A percentile compares a stretch with the other conserved stretches of the same genome.
phyloP scores from a whole-genome alignment of 1,139 yeast genomes.

The Casaregolazyma suthepensis region DNA sequence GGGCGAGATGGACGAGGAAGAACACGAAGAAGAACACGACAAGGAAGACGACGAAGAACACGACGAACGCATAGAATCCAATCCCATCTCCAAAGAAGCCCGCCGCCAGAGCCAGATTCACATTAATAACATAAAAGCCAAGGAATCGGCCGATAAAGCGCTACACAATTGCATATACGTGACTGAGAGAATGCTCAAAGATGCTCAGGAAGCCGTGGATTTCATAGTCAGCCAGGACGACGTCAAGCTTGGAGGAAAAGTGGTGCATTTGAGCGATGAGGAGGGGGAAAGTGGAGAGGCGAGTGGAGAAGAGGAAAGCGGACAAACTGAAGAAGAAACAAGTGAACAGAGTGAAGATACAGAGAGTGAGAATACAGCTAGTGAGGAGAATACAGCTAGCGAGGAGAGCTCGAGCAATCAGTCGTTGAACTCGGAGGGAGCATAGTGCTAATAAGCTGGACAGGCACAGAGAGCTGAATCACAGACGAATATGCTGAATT shows the following conservation, averaged over 20 bases:
- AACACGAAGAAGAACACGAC: constrained; percentile 7
- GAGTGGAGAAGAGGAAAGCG: not conserved
- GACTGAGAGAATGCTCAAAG: constrained; percentile 20
- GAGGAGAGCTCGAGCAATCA: no score
- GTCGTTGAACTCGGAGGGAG: no score
- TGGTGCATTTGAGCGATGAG: constrained; percentile 6
- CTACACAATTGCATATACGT: constrained; percentile 22
- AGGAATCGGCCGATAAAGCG: constrained; percentile 18
- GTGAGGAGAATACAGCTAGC: no score
- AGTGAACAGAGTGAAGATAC: constrained; percentile 5
- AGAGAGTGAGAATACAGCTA: no score
- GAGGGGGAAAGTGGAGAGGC: no score
- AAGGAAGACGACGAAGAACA: not conserved
- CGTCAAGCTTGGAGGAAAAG: constrained; percentile 14
- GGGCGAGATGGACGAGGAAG: not conserved
- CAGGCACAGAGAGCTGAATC: no score
- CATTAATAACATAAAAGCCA: constrained; percentile 21
- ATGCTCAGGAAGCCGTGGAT: constrained; percentile 20
- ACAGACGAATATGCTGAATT: no score
- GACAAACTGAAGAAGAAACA: no score
- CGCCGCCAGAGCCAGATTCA: constrained; percentile 21
- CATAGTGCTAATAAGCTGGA: no score
- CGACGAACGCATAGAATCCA: no score
- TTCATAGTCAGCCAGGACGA: constrained; percentile 21
- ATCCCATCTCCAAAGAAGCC: constrained; percentile 7